A percentile compares a stretch with the other conserved stretches of the same genome.
Conservation (phyloP, 2,329 filamentous ascomycete genomes). For the Hymenoscyphus occultus region DNA sequence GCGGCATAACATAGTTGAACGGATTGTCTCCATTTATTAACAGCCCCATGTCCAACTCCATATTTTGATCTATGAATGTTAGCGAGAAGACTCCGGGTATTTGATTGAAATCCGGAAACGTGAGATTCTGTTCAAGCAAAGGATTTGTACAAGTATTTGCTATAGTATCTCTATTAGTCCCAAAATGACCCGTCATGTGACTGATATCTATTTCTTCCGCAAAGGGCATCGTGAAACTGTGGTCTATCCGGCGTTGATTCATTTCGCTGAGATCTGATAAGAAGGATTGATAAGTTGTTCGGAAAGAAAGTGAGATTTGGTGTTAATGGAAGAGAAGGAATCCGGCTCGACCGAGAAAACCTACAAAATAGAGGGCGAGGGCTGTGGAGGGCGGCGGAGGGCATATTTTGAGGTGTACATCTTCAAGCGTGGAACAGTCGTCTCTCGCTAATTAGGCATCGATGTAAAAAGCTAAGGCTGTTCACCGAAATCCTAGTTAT, state of each 20-base stretch:
- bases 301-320: neutral
- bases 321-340: neutral
- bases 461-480: neutral
- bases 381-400: conserved; percentile 2
- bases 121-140: neutral
- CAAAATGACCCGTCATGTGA: neutral
- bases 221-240: neutral
- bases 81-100: neutral
- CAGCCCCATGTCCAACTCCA: neutral
- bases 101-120: neutral
- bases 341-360: neutral
- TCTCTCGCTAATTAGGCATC: neutral
- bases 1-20: neutral
- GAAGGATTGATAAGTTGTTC: neutral
- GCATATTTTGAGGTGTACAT: neutral
- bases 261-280: neutral
- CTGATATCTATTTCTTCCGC: neutral
- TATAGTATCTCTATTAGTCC: neutral
- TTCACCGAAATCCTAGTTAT: neutral
- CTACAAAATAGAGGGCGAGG: neutral
- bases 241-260: neutral
- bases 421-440: neutral
- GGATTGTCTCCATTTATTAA: neutral
- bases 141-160: neutral
- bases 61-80: neutral